Evolutionary conservation across 2,329 filamentous ascomycete genomes (phyloP).

Genomic region (Cladophialophora bantiana): DNA sequence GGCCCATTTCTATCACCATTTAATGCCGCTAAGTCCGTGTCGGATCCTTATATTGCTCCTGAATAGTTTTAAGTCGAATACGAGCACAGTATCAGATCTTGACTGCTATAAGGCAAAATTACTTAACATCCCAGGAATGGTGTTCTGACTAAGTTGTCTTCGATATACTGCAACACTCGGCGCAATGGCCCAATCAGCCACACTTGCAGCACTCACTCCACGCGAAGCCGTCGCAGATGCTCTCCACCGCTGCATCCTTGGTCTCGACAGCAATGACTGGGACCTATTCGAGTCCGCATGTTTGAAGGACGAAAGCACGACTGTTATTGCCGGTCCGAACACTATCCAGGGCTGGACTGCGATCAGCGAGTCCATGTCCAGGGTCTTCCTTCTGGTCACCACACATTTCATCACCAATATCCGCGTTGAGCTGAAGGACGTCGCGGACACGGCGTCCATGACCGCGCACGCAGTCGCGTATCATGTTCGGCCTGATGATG

Average conservation of each 20-base stretch:
- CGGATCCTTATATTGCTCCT: too few species aligned
- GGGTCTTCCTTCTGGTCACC: constrained; percentile 41
- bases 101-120: too few species aligned
- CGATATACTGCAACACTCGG: too few species aligned
- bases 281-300: constrained; percentile 44
- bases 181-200: constrained; percentile 13
- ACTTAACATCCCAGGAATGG: too few species aligned
- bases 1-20: too few species aligned
- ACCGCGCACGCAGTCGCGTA: constrained; percentile 38
- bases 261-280: constrained; percentile 43
- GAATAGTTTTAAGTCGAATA: too few species aligned
- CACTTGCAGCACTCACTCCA: constrained; percentile 34
- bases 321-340: too few species aligned
- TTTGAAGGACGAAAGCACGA: constrained; percentile 31
- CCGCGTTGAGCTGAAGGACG: constrained; percentile 35
- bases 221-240: constrained; percentile 47
- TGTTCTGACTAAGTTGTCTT: too few species aligned
- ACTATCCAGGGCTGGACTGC: constrained; percentile 37
- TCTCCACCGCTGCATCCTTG: constrained; percentile 43
- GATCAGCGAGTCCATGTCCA: constrained; percentile 34
- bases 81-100: too few species aligned
- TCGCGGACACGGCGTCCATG: constrained; percentile 28
- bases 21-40: too few species aligned
- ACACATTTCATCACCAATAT: constrained; percentile 41
- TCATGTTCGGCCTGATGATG: constrained; percentile 28